Evolutionary conservation across 805 yeast genomes (phyloP).

Genomic region (Debaryomyces tyrocola): DNA sequence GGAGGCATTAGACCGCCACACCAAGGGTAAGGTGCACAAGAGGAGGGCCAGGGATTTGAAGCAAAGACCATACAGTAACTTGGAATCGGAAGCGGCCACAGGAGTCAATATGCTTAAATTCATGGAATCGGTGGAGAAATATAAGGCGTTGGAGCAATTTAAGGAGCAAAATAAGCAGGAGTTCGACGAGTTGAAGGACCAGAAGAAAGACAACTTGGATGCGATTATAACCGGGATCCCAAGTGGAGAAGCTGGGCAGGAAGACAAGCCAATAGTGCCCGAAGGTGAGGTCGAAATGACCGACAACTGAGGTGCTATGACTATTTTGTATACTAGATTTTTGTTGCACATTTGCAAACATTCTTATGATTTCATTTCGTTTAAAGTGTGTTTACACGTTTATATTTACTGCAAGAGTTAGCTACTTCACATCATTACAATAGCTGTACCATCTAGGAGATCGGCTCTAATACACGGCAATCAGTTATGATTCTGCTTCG

Average conservation of each 20-base stretch:
- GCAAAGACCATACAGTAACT: slow-evolving; percentile 79
- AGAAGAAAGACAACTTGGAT: slow-evolving; percentile 40
- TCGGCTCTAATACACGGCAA: too few relatives aligned
- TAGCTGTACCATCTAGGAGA: too few relatives aligned
- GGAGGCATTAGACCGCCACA: slow-evolving; percentile 68
- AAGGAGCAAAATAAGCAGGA: slow-evolving; percentile 47
- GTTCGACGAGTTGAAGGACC: slow-evolving; percentile 30
- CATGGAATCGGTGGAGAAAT: slow-evolving; percentile 59
- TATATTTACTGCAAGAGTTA: background rate
- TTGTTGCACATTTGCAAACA: too few relatives aligned
- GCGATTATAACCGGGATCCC: slow-evolving; percentile 32
- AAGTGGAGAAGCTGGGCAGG: slow-evolving; percentile 16
- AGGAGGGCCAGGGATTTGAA: slow-evolving; percentile 77
- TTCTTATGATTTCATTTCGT: background rate
- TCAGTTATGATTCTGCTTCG: too few relatives aligned
- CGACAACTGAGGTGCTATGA: slow-evolving; percentile 5
- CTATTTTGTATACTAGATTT: background rate
- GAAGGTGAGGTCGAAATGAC: slow-evolving; percentile 19
- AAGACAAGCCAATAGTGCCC: slow-evolving; percentile 5
- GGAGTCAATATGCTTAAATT: slow-evolving; percentile 75
- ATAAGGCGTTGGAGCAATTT: slow-evolving; percentile 44
- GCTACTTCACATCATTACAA: too few relatives aligned
- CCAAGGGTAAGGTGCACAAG: slow-evolving; percentile 77
- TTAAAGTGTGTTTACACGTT: background rate
- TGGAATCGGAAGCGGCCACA: slow-evolving; percentile 89